Conservation (phyloP, 306 rosid genomes). For the Herpetospermum pedunculosum region DNA sequence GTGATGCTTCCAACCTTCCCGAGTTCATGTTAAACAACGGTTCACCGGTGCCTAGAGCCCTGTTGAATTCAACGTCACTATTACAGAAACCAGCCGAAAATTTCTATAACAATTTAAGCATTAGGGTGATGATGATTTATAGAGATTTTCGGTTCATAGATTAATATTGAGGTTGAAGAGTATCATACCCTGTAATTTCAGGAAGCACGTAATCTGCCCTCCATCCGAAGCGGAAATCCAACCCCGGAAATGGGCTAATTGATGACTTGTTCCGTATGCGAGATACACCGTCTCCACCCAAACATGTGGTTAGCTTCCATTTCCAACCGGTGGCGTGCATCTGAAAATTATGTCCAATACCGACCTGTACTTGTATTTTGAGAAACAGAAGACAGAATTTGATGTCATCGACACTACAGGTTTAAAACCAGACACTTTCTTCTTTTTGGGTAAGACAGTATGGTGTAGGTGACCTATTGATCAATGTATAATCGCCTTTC, state of each 20-base stretch:
- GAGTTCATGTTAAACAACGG: constrained; percentile 85
- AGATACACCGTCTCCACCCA: constrained; percentile 88
- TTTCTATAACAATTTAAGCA: background rate
- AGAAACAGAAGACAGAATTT: background rate
- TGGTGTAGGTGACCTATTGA: background rate
- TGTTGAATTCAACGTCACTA: constrained; percentile 17
- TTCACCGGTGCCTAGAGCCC: constrained; percentile 82
- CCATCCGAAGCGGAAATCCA: constrained; percentile 89
- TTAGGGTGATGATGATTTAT: background rate
- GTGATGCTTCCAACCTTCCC: constrained; percentile 71
- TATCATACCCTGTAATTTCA: constrained; percentile 60
- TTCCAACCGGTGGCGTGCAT: constrained; percentile 88
- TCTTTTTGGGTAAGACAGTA: background rate
- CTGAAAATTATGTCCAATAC: constrained; percentile 78
- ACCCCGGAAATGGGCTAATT: constrained; percentile 66
- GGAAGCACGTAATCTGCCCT: constrained; percentile 90
- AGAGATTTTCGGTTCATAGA: background rate
- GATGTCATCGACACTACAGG: background rate
- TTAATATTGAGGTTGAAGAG: background rate
- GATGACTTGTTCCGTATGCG: constrained; percentile 72
- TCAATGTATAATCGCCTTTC: background rate
- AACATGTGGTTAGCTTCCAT: constrained; percentile 92
- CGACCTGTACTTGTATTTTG: constrained; percentile 47
- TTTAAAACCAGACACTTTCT: background rate
- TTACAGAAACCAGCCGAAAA: constrained; percentile 1